Evolutionary conservation across 306 rosid species (phyloP), one percentile per base, ranked within the genome.

Genomic region (Hippophae rhamnoides): DNA sequence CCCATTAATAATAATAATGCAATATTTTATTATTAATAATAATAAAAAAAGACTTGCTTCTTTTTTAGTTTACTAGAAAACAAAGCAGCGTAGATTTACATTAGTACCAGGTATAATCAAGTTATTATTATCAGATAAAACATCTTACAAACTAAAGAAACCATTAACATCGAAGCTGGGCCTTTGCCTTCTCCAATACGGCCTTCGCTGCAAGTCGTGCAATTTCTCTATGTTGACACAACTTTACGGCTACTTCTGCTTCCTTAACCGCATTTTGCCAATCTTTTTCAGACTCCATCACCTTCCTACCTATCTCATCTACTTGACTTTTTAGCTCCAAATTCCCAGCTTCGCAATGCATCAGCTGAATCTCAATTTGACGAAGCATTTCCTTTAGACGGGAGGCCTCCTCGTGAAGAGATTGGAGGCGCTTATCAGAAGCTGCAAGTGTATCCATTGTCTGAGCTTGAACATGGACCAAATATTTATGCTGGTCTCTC

Each of bases 131-230:
- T 31, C 4, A 31, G 2, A 31, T 31, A 31, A 31, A 31, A 31
- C 38, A 31, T 31, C 38, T 2, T 31, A 31, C 3, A 31, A 31
- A 31, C 38, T 31, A 31, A 2, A 31, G 38, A 4, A 2, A 31
- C 38, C 38, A 31, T 31, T 31, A 31, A 31, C 38, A 31, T 10
- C 57, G 14, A 42, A 71, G 70, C 40, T 64, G 52, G 23, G 41
- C 14, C 54, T 60, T 71, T 18, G 70, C 70, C 50, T 13, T 47
- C 8, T 71, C 70, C 46, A 64, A 58, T 12, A 66, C 70, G 23
- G 49, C 66, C 62, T 45, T 59, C 6, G 70, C 70, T 43, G 52
- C 70, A 38, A 23, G 52, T 41, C 57, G 56, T 9, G 40, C 14
- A 23, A 41, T 50, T 25, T 66, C 71, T 58, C 66, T 65, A 18